Evolutionary conservation across 2,329 filamentous ascomycete species (phyloP), one percentile per base, ranked within the genome.

Genomic region (Blumeriella jaapii): DNA sequence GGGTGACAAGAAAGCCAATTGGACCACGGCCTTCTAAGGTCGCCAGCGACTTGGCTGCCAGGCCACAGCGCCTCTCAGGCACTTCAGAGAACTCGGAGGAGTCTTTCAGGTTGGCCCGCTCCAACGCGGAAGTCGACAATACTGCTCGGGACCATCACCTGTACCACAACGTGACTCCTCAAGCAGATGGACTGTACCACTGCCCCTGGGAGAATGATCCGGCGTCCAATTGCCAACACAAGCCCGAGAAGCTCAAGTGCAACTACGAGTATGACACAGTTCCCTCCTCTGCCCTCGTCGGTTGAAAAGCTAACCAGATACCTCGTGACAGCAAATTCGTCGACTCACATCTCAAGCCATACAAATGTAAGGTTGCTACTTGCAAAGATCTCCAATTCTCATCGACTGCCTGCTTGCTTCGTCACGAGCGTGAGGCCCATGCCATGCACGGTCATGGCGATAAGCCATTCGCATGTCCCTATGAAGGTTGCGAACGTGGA

Each of bases 181-280:
- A 69, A 25, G 58, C 68, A 20, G 84, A 94, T 60, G 86, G 85
- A 55, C 73, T 93, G 40, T 96, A 91, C 64, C 85, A 93, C 64
- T 96, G 89, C 68, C 89, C 89, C 5, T 91, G 81, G 68, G 77
- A 82, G 59, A 80, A 75, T 50, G 76, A 81, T 58, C 78, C 74
- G 49, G 68, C 77, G 41, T 39, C 62, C 19, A 66, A 58, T 54
- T 96, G 89, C 72, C 82, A 74, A 60, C 89, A 95, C 74, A 82
- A 83, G 63, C 76, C 87, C 25, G 91, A 93, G 55, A 91, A 93
- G 66, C 82, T 96, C 51, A 95, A 95, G 74, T 95, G 89, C 77
- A 93, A 94, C 64, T 96, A 95, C 58, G 87, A 95, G 87, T 93
- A 79, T 73, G 84, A 28, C n/a, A n/a, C n/a, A n/a, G n/a, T 30